These are phyloP conservation scores for Nicotiana noctiflora DNA, from an alignment of 257 asterid species.

Conservation along the genomic window DNA sequence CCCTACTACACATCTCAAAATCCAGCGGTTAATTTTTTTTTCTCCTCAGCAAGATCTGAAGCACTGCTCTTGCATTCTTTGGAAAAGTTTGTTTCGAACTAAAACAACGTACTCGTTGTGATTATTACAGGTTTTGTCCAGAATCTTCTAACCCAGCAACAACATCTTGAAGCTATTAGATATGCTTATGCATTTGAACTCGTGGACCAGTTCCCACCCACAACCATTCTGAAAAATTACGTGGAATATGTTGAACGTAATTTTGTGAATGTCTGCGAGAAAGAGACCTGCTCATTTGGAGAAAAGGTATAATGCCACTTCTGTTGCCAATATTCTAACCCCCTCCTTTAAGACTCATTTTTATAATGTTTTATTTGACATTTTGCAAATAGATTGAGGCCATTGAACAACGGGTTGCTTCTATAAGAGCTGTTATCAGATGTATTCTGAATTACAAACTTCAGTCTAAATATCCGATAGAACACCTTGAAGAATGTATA, in stretches of 20 bases:
- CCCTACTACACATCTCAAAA: too few relatives aligned
- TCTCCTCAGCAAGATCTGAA: too few relatives aligned
- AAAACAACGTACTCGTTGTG: neutral
- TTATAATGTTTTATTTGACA: neutral
- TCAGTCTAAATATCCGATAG: constrained; percentile 13
- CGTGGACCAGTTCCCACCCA: constrained; percentile 15
- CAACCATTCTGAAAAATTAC: constrained; percentile 13
- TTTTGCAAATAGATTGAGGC: constrained; percentile 13
- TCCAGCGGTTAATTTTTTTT: too few relatives aligned
- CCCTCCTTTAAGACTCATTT: neutral
- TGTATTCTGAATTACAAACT: constrained; percentile 17
- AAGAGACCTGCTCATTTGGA: neutral
- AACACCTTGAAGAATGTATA: constrained; percentile 4
- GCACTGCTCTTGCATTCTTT: neutral
- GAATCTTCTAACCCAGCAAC: constrained; percentile 8
- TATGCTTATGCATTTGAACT: constrained; percentile 19
- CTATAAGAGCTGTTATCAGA: constrained; percentile 16
- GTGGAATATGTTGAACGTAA: neutral
- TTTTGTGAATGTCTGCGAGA: neutral
- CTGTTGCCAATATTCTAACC: neutral
- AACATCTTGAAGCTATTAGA: constrained; percentile 9
- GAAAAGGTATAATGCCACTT: constrained; percentile 13
- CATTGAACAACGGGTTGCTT: constrained; percentile 11
- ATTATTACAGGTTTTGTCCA: constrained; percentile 16
- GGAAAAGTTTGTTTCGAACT: neutral